Percentiles rank a stretch among this genome's conserved stretches.
These are phyloP conservation scores for Trifolium subterraneum DNA, from an alignment of 306 rosid species.

Conservation along the genomic window DNA sequence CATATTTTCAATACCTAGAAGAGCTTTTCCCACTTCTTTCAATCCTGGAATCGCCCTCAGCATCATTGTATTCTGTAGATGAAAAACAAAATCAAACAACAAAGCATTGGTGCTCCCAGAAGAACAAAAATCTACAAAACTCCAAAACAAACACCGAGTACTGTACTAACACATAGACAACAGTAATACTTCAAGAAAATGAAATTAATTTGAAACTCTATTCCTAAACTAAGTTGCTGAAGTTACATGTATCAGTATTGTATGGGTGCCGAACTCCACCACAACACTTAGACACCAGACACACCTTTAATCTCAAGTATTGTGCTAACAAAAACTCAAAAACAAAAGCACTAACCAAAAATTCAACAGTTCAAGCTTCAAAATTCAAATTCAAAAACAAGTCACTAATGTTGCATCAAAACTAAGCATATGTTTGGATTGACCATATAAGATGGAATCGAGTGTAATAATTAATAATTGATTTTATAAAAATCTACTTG, in stretches of 20 bases:
- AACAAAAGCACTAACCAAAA: not conserved
- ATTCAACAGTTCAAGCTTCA: not conserved
- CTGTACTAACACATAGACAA: not conserved
- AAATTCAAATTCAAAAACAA: not conserved
- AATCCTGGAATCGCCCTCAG: slow-evolving; percentile 95
- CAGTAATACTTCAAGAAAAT: not conserved
- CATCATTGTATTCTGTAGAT: slow-evolving; percentile 80
- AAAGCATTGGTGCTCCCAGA: slow-evolving; percentile 11
- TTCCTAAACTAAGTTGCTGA: no score
- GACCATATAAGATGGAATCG: not conserved
- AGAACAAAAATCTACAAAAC: not conserved
- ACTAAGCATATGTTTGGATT: not conserved
- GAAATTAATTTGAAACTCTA: no score
- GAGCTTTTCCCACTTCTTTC: slow-evolving; percentile 74
- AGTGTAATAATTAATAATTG: no score
- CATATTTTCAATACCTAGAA: slow-evolving; percentile 61
- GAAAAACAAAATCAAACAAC: slow-evolving; percentile 16
- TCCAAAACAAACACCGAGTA: not conserved
- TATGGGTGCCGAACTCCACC: not conserved
- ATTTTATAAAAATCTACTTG: no score
- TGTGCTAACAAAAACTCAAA: not conserved
- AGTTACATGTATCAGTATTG: not conserved
- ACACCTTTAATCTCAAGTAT: not conserved
- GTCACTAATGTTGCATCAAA: not conserved
- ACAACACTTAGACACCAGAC: not conserved